phyloP scores from a whole-genome alignment of 306 rosid species.

The Geum urbanum region DNA sequence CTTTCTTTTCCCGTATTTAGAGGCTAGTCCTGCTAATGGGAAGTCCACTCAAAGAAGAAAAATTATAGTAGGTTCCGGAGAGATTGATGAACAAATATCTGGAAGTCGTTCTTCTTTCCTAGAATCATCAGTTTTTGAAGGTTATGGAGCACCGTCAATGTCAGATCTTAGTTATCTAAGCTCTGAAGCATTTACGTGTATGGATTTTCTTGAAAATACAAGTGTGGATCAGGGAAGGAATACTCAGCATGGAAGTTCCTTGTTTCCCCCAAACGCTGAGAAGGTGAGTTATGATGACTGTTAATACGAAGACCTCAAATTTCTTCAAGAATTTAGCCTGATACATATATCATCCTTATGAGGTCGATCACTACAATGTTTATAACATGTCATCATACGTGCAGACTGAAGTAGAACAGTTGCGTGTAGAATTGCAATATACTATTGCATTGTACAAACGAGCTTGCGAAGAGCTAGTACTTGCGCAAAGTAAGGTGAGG shows the following conservation, averaged over 20 bases:
- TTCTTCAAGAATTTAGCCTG: background rate
- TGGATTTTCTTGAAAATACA: constrained; percentile 26
- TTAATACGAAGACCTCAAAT: background rate
- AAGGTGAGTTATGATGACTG: constrained; percentile 40
- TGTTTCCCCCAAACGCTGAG: constrained; percentile 41
- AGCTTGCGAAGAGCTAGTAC: constrained; percentile 73
- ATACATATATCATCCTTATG: constrained; percentile 1
- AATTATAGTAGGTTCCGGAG: constrained; percentile 24
- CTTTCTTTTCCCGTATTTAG: constrained; percentile 28
- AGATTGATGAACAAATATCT: constrained; percentile 33
- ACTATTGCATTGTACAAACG: constrained; percentile 68
- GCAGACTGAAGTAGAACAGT: constrained; percentile 51
- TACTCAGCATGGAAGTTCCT: constrained; percentile 37
- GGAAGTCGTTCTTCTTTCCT: constrained; percentile 28
- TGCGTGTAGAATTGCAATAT: constrained; percentile 71
- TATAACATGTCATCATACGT: constrained; percentile 43
- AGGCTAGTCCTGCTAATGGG: constrained; percentile 26
- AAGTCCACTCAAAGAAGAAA: constrained; percentile 31
- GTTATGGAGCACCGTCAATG: constrained; percentile 38
- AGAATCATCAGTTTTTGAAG: constrained; percentile 30
- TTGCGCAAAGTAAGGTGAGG: constrained; percentile 69
- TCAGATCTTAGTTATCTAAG: constrained; percentile 45
- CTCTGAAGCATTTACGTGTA: constrained; percentile 35
- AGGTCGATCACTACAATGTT: constrained; percentile 8
- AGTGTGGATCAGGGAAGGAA: constrained; percentile 32